These are phyloP conservation scores for Platismatia glauca DNA, from an alignment of 495 filamentous ascomycete species.

Conservation along the genomic window DNA sequence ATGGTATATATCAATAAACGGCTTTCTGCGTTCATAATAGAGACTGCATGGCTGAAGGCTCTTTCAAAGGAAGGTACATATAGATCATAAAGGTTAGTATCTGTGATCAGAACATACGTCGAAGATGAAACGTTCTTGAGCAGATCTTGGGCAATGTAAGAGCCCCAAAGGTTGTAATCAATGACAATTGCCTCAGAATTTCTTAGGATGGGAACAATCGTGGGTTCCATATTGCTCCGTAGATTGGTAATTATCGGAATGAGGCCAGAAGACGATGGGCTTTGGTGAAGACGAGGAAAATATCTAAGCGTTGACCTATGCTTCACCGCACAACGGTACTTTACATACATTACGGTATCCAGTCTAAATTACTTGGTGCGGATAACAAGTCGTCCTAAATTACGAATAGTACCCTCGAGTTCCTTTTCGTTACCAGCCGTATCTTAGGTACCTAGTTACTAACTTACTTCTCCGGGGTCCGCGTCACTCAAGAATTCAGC, in stretches of 20 bases:
- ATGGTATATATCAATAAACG: slow-evolving; percentile 81
- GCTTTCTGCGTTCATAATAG: slow-evolving; percentile 32
- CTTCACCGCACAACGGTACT: no score
- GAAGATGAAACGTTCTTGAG: slow-evolving; percentile 68
- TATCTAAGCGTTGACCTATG: no score
- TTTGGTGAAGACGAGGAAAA: background rate
- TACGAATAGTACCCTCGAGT: no score
- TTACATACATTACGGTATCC: no score
- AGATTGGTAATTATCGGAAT: background rate
- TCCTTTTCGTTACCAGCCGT: no score
- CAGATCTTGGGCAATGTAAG: slow-evolving; percentile 73
- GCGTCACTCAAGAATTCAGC: no score
- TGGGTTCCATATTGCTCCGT: slow-evolving; percentile 21
- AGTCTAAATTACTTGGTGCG: no score
- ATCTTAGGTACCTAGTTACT: no score
- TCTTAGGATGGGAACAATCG: slow-evolving; percentile 46
- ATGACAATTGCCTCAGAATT: slow-evolving; percentile 78
- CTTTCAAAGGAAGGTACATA: slow-evolving; percentile 72
- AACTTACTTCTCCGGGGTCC: no score
- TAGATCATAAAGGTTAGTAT: slow-evolving; percentile 76
- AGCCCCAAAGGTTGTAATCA: slow-evolving; percentile 84
- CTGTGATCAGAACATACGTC: slow-evolving; percentile 92
- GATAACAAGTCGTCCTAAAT: no score
- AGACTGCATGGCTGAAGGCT: slow-evolving; percentile 47
- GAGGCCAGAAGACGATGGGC: background rate